Evolutionary conservation across 148 eudicot genomes (phyloP).

Genomic region (Chenopodium suecicum): DNA sequence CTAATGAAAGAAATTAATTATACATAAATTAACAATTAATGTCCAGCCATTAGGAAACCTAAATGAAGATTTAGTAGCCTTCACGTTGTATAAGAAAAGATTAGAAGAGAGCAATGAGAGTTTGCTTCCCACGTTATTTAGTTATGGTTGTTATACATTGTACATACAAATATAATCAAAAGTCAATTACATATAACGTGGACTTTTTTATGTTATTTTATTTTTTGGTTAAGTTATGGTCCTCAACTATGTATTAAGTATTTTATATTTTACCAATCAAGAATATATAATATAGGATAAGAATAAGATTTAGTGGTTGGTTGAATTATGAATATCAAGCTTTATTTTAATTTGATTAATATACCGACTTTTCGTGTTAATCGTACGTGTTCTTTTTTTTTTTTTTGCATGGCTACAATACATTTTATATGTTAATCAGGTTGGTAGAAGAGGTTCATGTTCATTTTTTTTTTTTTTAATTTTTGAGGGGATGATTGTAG

Average conservation of each 20-base stretch:
- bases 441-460: not conserved
- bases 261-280: not conserved
- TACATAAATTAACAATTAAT: not conserved
- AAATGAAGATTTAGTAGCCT: constrained; percentile 21
- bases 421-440: not conserved
- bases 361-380: not conserved
- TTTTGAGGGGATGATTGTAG: too few species aligned
- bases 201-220: not conserved
- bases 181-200: not conserved
- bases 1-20: not conserved
- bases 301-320: constrained; percentile 4
- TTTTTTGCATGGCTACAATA: not conserved
- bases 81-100: constrained; percentile 28
- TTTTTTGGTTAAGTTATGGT: not conserved
- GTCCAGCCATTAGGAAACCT: constrained; percentile 17
- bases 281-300: not conserved
- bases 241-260: not conserved
- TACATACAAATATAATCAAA: constrained; percentile 8
- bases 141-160: not conserved
- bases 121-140: constrained; percentile 31
- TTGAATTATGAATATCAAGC: not conserved
- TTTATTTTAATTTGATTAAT: not conserved
- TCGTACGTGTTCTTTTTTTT: not conserved
- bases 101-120: not conserved
- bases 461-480: not conserved